Percentiles rank a stretch among this genome's conserved stretches.
Conservation (phyloP, 331 rosid species). For the Acacia pycnantha region DNA sequence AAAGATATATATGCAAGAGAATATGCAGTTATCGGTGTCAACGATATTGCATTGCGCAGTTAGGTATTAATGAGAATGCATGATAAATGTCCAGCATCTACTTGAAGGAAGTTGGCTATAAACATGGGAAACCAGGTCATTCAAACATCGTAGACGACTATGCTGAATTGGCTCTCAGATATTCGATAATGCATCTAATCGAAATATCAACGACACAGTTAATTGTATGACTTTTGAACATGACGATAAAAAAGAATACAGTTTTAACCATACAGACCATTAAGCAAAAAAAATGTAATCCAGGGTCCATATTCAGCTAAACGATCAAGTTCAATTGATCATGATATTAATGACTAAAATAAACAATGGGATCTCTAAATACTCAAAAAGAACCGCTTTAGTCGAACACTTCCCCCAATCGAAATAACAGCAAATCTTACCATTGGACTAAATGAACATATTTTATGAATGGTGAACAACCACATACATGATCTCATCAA, state of each 20-base stretch:
- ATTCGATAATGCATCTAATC: too few species aligned
- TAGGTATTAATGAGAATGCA: background rate
- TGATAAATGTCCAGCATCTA: background rate
- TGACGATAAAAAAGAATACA: background rate
- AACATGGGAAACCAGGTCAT: background rate
- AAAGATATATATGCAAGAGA: too few species aligned
- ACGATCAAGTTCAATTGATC: background rate
- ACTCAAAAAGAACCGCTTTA: background rate
- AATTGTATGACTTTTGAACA: background rate
- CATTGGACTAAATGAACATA: background rate
- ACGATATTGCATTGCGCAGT: too few species aligned
- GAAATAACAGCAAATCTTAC: background rate
- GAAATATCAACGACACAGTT: background rate
- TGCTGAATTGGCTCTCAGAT: background rate
- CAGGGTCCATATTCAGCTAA: background rate
- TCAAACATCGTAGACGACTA: background rate
- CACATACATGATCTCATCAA: slow-evolving; percentile 19
- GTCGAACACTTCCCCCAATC: background rate
- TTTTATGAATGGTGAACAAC: background rate
- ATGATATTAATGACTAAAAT: background rate
- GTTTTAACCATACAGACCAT: background rate
- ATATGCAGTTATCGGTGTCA: background rate
- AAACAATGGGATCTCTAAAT: background rate
- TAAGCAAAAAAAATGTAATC: background rate
- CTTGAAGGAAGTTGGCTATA: background rate